Base-by-base conservation (phyloP, 2,329 filamentous ascomycete genomes). In the Beauveria pseudobassiana region DNA sequence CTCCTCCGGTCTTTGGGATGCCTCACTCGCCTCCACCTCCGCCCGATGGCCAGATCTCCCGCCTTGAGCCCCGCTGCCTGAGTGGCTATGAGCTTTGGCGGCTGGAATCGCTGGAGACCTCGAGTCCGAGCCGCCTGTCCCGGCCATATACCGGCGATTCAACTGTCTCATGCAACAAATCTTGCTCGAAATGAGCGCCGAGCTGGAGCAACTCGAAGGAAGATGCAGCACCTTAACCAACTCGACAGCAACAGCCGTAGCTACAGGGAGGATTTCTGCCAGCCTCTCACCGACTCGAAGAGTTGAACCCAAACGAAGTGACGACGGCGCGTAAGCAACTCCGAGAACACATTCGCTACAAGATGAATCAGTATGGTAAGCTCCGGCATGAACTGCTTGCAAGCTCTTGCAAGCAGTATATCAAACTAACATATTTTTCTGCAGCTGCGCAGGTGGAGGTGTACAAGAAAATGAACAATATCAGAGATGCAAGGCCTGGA, bases 161-260 rank as follows among this genome's bases (percentile, higher is more conserved):
- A 87, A 90, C 70, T 82, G 85, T 12, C 76, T 96, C 20, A 93
- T 95, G 68, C 91, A 96, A 71, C 87, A 93, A 3, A 76, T 96
- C 3, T 77, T 97, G 3, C 78, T 96, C 0, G 87, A 95, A 64
- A 79, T 96, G 18, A 93, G 96, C 73, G 91, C 96, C 69, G 91
- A 96, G 71, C 84, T 96, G 20, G 80, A 81, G 34, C 88, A 93
- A 67, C 78, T 96, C 43, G 92, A 96, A 73, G 87, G 68, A 86
- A 93, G 62, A 80, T 97, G 1, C 82, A 84, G 20, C 78, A 80
- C 0, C 74, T 95, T 1, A 93, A 96, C 68, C 76, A 75, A 22
- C 74, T 76, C 1, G 83, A 86, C 66, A 82, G 82, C 0, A 77
- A 81, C 63, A 75, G 72, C 9, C 72, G 78, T 3, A 73, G 76